phyloP scores from a whole-genome alignment of 1,284 basidiomycete genomes.

The Cryptococcus maquisensis region DNA sequence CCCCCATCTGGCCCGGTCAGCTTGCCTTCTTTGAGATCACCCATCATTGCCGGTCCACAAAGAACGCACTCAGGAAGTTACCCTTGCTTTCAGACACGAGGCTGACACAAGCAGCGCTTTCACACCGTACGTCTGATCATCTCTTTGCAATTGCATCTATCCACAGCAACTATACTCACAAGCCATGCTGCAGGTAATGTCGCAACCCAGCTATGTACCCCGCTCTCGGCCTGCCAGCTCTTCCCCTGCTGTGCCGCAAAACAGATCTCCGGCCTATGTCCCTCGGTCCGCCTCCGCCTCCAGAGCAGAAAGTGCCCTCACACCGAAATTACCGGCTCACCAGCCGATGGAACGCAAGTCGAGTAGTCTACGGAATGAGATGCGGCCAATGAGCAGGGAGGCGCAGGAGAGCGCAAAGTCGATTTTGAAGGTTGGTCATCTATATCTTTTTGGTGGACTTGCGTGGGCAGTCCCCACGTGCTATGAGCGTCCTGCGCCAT shows the following conservation, averaged over 20 bases:
- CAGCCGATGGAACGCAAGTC: slow-evolving; percentile 14
- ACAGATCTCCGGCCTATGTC: slow-evolving; percentile 19
- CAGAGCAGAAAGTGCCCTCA: slow-evolving; percentile 3
- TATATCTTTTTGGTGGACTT: not conserved
- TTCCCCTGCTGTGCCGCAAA: slow-evolving; percentile 1
- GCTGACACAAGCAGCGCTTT: too few relatives aligned
- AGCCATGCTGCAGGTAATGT: too few relatives aligned
- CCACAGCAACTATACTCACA: too few relatives aligned
- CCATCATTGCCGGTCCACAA: too few relatives aligned
- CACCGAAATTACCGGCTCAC: slow-evolving; percentile 1
- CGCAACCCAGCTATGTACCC: not conserved
- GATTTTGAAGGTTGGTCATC: slow-evolving; percentile 34
- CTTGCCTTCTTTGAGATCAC: not conserved
- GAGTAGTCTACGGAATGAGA: slow-evolving; percentile 15
- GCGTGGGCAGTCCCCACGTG: not conserved
- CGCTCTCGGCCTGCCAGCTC: not conserved
- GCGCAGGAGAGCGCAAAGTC: slow-evolving; percentile 16
- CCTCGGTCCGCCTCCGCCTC: slow-evolving; percentile 15
- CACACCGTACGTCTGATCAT: too few relatives aligned
- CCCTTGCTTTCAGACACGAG: too few relatives aligned
- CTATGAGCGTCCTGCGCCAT: too few relatives aligned
- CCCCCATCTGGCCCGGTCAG: not conserved
- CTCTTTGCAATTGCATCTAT: too few relatives aligned
- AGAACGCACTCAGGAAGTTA: too few relatives aligned
- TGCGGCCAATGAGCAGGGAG: slow-evolving; percentile 2